Evolutionary conservation across 768 basidiomycete species (phyloP).

Genomic region (Suillus tomentosus): DNA sequence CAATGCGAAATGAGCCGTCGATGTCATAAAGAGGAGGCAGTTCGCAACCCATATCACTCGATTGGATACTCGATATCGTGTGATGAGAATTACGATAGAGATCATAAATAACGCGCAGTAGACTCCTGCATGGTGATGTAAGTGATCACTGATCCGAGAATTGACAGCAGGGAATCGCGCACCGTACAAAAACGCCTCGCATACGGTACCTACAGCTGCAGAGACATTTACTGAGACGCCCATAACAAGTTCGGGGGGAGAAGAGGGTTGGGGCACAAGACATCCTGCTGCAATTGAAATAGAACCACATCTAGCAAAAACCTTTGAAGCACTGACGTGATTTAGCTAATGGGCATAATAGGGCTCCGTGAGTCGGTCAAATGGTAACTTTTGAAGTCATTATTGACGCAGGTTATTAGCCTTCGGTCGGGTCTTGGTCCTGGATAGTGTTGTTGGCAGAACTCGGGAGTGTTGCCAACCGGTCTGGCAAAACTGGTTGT

Average conservation of each 20-base stretch:
- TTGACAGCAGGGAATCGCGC: background rate
- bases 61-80: conserved; percentile 1
- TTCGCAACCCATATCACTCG: conserved; percentile 14
- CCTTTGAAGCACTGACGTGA: background rate
- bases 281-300: background rate
- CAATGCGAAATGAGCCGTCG: conserved; percentile 21
- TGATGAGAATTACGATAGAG: conserved; percentile 17
- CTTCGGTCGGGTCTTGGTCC: too few relatives aligned
- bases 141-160: background rate
- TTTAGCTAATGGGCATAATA: too few relatives aligned
- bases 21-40: conserved; percentile 20
- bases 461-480: too few relatives aligned
- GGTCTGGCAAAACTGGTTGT: too few relatives aligned
- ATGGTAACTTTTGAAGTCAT: too few relatives aligned
- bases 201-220: conserved; percentile 20
- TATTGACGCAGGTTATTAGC: too few relatives aligned
- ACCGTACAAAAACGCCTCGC: conserved; percentile 31
- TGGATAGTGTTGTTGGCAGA: too few relatives aligned
- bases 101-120: conserved; percentile 19
- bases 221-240: background rate
- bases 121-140: conserved; percentile 10
- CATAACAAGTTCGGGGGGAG: background rate
- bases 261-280: background rate
- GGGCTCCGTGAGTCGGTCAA: too few relatives aligned
- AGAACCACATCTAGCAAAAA: background rate